These are phyloP conservation scores for Candida piceae DNA, from an alignment of 805 yeast species.

Conservation along the genomic window DNA sequence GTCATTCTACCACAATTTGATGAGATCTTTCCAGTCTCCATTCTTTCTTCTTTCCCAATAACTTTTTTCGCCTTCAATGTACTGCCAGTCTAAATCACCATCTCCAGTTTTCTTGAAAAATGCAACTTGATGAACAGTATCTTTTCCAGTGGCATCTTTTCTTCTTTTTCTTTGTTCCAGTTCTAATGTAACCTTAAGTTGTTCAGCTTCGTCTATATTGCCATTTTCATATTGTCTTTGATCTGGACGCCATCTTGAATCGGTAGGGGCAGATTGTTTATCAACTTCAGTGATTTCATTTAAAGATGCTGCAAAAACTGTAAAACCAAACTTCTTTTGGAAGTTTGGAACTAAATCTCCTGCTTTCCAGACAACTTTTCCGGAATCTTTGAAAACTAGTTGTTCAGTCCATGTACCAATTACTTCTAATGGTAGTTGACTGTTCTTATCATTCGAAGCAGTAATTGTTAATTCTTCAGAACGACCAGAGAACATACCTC, in stretches of 20 bases:
- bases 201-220: slow-evolving; percentile 66
- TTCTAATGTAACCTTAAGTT: slow-evolving; percentile 62
- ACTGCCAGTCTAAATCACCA: slow-evolving; percentile 43
- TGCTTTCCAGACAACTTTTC: slow-evolving; percentile 59
- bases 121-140: slow-evolving; percentile 45
- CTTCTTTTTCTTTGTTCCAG: slow-evolving; percentile 78
- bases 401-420: slow-evolving; percentile 84
- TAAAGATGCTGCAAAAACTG: slow-evolving; percentile 73
- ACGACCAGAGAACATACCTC: slow-evolving; percentile 83
- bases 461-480: slow-evolving; percentile 60
- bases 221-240: slow-evolving; percentile 68
- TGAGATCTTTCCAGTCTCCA: slow-evolving; percentile 54
- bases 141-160: slow-evolving; percentile 44
- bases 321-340: slow-evolving; percentile 75
- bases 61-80: slow-evolving; percentile 50
- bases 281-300: slow-evolving; percentile 78
- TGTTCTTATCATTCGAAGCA: slow-evolving; percentile 35
- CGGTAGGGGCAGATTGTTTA: slow-evolving; percentile 72
- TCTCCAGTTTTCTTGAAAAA: slow-evolving; percentile 52
- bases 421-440: slow-evolving; percentile 32
- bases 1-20: slow-evolving; percentile 61
- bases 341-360: slow-evolving; percentile 58
- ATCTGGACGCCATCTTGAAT: slow-evolving; percentile 88
- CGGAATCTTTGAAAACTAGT: slow-evolving; percentile 40
- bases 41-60: slow-evolving; percentile 78